Percentiles rank a stretch among this genome's conserved stretches.
These are phyloP conservation scores for Solanum tarijense DNA, from an alignment of 257 asterid genomes.

Conservation along the genomic window DNA sequence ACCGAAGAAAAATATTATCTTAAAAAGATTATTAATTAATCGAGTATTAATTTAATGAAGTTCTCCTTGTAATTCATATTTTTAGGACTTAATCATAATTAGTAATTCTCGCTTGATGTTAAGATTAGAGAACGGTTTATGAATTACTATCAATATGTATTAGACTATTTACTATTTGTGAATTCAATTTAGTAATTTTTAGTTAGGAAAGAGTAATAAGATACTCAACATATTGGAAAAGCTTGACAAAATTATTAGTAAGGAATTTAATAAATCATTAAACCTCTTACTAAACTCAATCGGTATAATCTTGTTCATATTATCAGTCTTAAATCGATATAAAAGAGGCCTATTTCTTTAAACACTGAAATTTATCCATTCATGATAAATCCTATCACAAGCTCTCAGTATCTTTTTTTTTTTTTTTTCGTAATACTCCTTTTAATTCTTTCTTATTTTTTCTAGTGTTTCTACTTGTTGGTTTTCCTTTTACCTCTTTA, in stretches of 20 bases:
- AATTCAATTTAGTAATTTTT: neutral
- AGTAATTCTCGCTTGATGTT: neutral
- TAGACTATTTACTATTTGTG: neutral
- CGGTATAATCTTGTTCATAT: neutral
- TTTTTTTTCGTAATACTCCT: neutral
- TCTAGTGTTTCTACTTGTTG: neutral
- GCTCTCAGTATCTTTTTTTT: neutral
- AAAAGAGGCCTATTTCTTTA: neutral
- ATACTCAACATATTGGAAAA: neutral
- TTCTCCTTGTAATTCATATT: neutral
- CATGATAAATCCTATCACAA: neutral
- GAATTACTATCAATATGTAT: neutral
- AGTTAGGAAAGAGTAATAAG: neutral
- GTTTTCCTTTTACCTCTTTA: neutral
- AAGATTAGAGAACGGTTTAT: neutral
- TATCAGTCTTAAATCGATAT: accelerated
- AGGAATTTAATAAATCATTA: neutral
- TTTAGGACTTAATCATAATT: neutral
- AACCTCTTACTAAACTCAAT: neutral
- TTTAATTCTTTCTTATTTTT: neutral
- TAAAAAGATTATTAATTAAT: too few relatives aligned
- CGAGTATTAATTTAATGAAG: too few relatives aligned
- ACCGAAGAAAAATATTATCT: too few relatives aligned
- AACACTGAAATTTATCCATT: neutral
- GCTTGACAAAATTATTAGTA: too few relatives aligned